phyloP scores from a whole-genome alignment of 2,329 filamentous ascomycete species.

The Teratosphaeria nubilosa region DNA sequence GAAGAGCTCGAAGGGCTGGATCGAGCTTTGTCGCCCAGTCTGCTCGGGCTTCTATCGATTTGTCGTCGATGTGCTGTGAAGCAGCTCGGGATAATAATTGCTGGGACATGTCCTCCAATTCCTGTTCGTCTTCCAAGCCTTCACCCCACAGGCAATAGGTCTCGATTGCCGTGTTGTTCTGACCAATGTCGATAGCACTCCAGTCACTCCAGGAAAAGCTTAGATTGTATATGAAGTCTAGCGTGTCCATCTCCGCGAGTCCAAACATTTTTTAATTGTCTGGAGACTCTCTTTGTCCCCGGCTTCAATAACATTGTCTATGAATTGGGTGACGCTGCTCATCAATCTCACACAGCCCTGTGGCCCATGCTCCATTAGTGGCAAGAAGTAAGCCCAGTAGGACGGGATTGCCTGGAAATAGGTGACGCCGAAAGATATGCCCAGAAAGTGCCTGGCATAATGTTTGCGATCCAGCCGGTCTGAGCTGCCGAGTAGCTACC shows the following conservation, averaged over 20 bases:
- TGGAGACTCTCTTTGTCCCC: background rate
- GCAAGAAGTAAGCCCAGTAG: background rate
- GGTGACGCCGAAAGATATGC: background rate
- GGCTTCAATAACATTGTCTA: background rate
- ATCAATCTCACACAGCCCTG: background rate
- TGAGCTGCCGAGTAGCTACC: background rate
- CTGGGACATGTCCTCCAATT: background rate
- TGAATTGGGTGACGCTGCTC: background rate
- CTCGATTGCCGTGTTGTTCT: background rate
- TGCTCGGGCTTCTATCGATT: background rate
- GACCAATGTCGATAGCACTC: background rate
- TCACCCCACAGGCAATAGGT: background rate
- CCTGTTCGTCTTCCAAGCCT: background rate
- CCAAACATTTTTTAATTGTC: background rate
- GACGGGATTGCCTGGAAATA: background rate
- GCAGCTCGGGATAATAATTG: background rate
- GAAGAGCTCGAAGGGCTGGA: background rate
- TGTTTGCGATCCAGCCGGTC: background rate
- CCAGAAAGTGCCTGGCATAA: background rate
- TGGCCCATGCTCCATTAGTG: background rate
- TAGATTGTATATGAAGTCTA: background rate
- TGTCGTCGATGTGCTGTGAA: background rate
- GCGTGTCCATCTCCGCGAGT: background rate
- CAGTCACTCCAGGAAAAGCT: background rate
- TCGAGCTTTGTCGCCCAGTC: background rate